Evolutionary conservation across 345 rosid species (phyloP).

Genomic region (Eucalyptus pauciflora): DNA sequence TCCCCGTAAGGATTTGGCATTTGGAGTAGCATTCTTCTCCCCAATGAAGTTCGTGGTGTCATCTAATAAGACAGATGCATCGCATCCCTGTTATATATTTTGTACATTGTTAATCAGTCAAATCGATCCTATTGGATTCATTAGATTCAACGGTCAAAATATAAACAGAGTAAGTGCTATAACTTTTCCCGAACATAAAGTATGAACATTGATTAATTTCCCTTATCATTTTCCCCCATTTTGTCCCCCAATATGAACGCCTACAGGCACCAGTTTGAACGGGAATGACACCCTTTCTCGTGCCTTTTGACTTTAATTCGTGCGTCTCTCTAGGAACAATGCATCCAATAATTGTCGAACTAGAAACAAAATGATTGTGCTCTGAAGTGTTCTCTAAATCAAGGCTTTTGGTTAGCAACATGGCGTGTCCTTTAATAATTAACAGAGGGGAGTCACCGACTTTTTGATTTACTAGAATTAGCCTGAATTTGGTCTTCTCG

Average conservation of each 20-base stretch:
- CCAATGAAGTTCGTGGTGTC: constrained; percentile 1
- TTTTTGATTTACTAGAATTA: background rate
- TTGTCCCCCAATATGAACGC: background rate
- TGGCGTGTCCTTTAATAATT: background rate
- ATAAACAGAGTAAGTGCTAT: background rate
- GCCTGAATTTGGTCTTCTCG: background rate
- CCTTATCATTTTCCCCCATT: background rate
- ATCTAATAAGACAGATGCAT: constrained; percentile 9
- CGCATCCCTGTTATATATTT: constrained; percentile 8
- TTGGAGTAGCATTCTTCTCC: constrained; percentile 2
- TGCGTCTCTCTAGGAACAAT: background rate
- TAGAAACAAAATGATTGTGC: background rate
- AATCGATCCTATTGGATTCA: background rate
- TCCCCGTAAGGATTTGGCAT: constrained; percentile 10
- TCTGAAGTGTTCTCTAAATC: background rate
- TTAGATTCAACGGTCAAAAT: background rate
- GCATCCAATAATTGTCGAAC: background rate
- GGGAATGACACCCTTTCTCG: background rate
- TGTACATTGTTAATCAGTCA: background rate
- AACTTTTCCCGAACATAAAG: background rate
- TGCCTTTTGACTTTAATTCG: background rate
- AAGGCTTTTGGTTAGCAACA: background rate
- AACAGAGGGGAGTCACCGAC: background rate
- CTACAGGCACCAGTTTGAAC: background rate
- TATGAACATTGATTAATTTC: background rate